Base-by-base conservation (phyloP, 1,284 basidiomycete genomes). In the Melampsora americana region DNA sequence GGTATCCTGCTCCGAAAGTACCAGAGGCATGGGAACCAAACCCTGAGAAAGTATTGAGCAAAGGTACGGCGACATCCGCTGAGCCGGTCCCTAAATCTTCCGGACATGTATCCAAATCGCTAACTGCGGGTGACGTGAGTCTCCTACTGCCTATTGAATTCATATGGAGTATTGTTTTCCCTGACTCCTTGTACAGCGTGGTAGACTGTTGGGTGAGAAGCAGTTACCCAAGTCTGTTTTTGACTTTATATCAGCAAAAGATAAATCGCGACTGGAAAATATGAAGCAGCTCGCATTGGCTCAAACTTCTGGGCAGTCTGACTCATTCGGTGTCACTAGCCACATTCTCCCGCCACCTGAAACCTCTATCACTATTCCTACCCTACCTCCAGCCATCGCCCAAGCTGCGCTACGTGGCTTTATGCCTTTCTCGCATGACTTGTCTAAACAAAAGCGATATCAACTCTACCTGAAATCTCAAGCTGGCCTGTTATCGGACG, bases 221-320 rank as follows among this genome's bases (percentile, higher is more conserved):
- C 82, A 81, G 9, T 81, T 77, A 1, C 78, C 79, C 30, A 84
- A 83, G 56, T 95, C 93, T 0, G 88, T 99, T 2, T 95, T 95
- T 80, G 93, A 97, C 66, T 98, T 90, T 82, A 89, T 98, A 81
- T 94, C 93, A 0, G 88, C 90, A 78, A 95, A 94, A 82, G 92
- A 95, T 79, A 87, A 88, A 69, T 93, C 95, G 77, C 89, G 93
- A 2, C 86, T 98, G 2, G 88, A 91, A 77, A 86, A 87, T 12
- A 86, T 90, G 32, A 85, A 88, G 16, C 82, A 50, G 18, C 85
- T 35, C 79, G 78, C 28, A 5, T 56, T 1, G 42, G 66, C 48
- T 16, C 59, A 61, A 53, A 42, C 61, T n/a, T 68, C 69, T 14
- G 60, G 32, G n/a, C 44, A 59, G 48, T 23, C 46, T n/a, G 32